Evolutionary conservation across 768 basidiomycete genomes (phyloP).

Genomic region (Naematelia encephala): DNA sequence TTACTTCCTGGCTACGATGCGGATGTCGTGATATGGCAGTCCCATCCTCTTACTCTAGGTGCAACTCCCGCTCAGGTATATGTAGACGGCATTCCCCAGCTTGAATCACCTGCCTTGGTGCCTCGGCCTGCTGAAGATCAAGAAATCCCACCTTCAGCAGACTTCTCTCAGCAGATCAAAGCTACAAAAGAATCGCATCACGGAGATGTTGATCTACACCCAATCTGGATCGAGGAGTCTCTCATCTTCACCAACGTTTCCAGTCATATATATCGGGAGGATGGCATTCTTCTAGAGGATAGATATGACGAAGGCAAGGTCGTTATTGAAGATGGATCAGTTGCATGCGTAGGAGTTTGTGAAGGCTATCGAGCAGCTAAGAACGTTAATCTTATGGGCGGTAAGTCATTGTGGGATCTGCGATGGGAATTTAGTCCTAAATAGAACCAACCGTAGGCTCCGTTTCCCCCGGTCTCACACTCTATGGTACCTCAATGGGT

Average conservation of each 20-base stretch:
- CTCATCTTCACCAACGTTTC: slow-evolving; percentile 57
- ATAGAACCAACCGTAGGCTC: too few relatives aligned
- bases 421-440: not conserved
- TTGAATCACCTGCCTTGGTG: slow-evolving; percentile 43
- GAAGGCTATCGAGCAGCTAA: not conserved
- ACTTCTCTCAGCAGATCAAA: slow-evolving; percentile 60
- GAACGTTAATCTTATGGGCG: not conserved
- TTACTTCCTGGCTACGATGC: slow-evolving; percentile 67
- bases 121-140: slow-evolving; percentile 60
- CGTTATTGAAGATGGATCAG: not conserved
- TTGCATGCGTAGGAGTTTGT: not conserved
- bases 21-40: slow-evolving; percentile 61
- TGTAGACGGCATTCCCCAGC: slow-evolving; percentile 74
- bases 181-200: not conserved
- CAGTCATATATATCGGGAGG: slow-evolving; percentile 45
- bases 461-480: not conserved
- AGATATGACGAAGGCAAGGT: not conserved
- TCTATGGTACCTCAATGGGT: not conserved
- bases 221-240: slow-evolving; percentile 56
- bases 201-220: not conserved
- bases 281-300: not conserved
- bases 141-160: slow-evolving; percentile 21
- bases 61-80: slow-evolving; percentile 73
- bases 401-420: too few relatives aligned
- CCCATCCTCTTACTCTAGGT: slow-evolving; percentile 67